Evolutionary conservation across 2,329 filamentous ascomycete species (phyloP), one percentile per base, ranked within the genome.

Genomic region (Fusarium foetens): DNA sequence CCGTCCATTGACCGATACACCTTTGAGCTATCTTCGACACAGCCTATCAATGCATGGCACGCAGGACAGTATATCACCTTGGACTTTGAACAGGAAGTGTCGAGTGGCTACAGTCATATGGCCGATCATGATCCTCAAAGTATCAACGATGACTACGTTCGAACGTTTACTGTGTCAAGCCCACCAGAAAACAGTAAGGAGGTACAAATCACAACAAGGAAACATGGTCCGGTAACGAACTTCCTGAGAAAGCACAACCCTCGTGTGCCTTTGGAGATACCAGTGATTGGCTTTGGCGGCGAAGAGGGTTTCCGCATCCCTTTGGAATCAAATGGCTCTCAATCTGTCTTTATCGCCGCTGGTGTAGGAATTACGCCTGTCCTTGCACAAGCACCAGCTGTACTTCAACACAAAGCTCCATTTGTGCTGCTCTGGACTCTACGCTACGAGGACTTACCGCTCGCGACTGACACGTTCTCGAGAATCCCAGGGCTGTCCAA

Each of bases 351-450:
- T 72, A 81, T 97, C 7, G 93, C 93, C 10, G 93, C 89, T 0
- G 94, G 94, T 6, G 92, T 97, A 11, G 94, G 94, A 0, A 93
- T 97, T 68, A 97, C 94, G 33, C 94, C 94, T 4, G 75, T 96
- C 7, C 83, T 97, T n/a, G 89, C 90, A 1, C 92, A 94, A 74
- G 85, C 90, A n/a, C 76, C 77, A 0, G 83, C 82, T 1, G 80
- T 86, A 10, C 77, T 94, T 5, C 69, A 62, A 13, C 65, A 62
- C 1, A 75, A 72, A 9, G 74, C 79, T 3, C 77, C 79, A 7
- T 78, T 96, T 41, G 81, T 76, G 31, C 78, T 96, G 8, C 83
- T 94, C 3, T 97, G 94, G 94, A 91, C 89, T 4, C 73, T 95
- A 8, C 84, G 86, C 11, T 79, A 80, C 1, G 85, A 84, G 6